Base-by-base conservation (phyloP, 768 basidiomycete genomes). In the Tubosaeta sp. region DNA sequence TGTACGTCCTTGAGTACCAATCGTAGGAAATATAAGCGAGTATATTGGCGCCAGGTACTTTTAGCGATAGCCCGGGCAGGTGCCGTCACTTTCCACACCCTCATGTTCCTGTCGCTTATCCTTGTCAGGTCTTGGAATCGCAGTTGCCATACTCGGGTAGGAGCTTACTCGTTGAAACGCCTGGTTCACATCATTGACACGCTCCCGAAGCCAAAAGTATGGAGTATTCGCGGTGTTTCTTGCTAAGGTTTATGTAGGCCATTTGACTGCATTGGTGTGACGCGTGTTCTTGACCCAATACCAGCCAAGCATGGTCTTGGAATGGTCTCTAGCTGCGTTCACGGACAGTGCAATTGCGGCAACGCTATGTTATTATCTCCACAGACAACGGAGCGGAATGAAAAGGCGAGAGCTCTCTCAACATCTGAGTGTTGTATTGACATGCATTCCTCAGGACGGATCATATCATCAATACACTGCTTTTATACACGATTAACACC, bases 401-500 rank as follows among this genome's bases (percentile, higher is more conserved):
- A 49, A 48, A 35, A 42, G 48, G 58, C 18, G 35, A 34, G 22
- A 34, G 22, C 22, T 24, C 4, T 6, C 25, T 41, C 13, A 1
- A 1, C 4, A 6, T 18, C 19, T 12, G 3, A 22, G 3, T 9
- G n/a, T 6, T 0, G 14, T 12, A 19, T n/a, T 21, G 22, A 21
- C 14, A 12, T 11, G 31, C 32, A 3, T 21, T 42, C 40, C 9
- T 14, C 8, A 60, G 59, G 29, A 60, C 55, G 13, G 49, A 60
- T n/a, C 48, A 29, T 7, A 29, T 60, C 21, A 53, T 60, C 47
- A 54, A 61, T 9, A 50, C 32, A 7, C 40, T 61, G 16, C 49
- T 60, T 6, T n/a, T 61, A 19, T 60, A 60, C 42, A 60, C 38
- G 13, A 47, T 61, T 41, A 54, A 59, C 25, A 59, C 58, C 6